These are phyloP conservation scores for Nitzschia inconspicua DNA, from an alignment of 108 stramenopile genomes.

Conservation along the genomic window DNA sequence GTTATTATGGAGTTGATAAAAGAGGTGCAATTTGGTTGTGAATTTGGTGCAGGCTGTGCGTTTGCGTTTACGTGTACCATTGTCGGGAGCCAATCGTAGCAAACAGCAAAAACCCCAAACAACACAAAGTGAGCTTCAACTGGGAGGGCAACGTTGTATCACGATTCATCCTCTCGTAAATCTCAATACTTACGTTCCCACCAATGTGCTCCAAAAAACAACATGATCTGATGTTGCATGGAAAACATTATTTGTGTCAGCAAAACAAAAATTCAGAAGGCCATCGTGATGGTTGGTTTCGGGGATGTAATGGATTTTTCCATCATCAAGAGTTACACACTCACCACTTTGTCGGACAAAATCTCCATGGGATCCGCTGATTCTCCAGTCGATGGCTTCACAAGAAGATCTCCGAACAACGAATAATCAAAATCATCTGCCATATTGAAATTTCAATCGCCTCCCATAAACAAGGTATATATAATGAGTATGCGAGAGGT, in stretches of 20 bases:
- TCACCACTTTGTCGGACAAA: conserved; percentile 35
- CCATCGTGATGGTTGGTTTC: not conserved
- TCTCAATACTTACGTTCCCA: conserved; percentile 44
- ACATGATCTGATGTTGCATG: conserved; percentile 21
- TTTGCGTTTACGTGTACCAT: too few species aligned
- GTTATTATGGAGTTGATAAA: conserved; percentile 35
- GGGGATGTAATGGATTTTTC: not conserved
- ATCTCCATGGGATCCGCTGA: conserved; percentile 22
- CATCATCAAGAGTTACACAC: not conserved
- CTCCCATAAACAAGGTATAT: too few species aligned
- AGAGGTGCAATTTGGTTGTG: conserved; percentile 61
- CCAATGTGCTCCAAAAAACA: conserved; percentile 65
- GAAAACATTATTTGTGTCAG: not conserved
- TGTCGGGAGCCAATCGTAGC: too few species aligned
- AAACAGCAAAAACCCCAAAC: too few species aligned
- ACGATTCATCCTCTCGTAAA: not conserved
- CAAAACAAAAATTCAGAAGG: not conserved
- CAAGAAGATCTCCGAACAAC: conserved; percentile 24
- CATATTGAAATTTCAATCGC: too few species aligned
- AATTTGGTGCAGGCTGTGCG: conserved; percentile 57
- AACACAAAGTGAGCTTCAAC: too few species aligned
- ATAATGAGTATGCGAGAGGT: too few species aligned
- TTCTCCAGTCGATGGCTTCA: conserved; percentile 21
- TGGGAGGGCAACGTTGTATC: not conserved
- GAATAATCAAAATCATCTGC: conserved; percentile 26